Evolutionary conservation across 306 rosid species (phyloP), one percentile per base, ranked within the genome.

Genomic region (Boehmeria nivea): DNA sequence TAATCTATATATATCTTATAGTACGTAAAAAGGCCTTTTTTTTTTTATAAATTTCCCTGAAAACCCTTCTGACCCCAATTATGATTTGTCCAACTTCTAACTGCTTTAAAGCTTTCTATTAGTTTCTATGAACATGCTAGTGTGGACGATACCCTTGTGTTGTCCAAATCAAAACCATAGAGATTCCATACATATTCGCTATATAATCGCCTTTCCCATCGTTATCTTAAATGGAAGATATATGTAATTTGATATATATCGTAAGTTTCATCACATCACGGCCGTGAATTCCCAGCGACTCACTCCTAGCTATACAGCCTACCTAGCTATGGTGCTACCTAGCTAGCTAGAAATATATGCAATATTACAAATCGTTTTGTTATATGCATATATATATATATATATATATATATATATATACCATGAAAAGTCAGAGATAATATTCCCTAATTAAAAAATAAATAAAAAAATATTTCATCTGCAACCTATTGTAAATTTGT

Each of bases 131-230:
- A 51, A 52, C 34, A 13, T 52, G 40, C 43, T 28, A 17, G 59
- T 40, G 51, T 43, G 59, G 67, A 40, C 43, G 39, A 63, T n/a
- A n/a, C 34, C 67, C 11, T 40, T 39, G 59, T 38, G 43, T 51
- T 39, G 59, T 63, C 51, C 33, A 26, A 17, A 24, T 63, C 59
- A 62, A 12, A 26, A 24, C 50, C 20, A 51, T 11, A 17, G 20
- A 6, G 16, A 58, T 43, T 46, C 36, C 31, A 43, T 38, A 33
- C 49, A 34, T 16, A 11, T 26, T 34, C 57, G n/a, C n/a, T n/a
- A n/a, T n/a, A n/a, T 22, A 38, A 50, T 49, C 3, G 42, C 49
- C 49, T 63, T 51, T 40, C 16, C 17, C 52, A 42, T 63, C 50
- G 28, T 45, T 12, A 60, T 17, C 34, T 45, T 38, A 59, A 18